Conservation (phyloP, 345 rosid species). For the Angophora floribunda region DNA sequence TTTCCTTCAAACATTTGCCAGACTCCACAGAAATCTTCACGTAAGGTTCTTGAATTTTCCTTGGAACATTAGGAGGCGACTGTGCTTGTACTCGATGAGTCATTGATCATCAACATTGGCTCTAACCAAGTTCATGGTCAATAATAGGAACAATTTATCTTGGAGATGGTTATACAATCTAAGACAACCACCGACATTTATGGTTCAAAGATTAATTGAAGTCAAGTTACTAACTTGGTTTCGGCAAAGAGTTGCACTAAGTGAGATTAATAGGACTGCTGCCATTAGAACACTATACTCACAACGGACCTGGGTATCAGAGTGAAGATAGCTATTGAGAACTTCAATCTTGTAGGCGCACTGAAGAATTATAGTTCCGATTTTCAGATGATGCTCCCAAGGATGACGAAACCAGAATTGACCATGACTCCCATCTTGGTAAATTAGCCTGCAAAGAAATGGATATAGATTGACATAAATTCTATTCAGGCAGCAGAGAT, state of each 20-base stretch:
- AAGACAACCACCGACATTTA: neutral
- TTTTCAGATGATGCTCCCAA: slow-evolving; percentile 27
- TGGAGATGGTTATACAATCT: neutral
- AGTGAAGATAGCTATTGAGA: slow-evolving; percentile 11
- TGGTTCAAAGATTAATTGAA: neutral
- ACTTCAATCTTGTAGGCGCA: slow-evolving; percentile 34
- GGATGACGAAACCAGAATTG: slow-evolving; percentile 32
- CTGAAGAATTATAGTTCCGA: slow-evolving; percentile 19
- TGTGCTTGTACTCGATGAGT: neutral
- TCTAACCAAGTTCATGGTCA: neutral
- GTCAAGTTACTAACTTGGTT: neutral
- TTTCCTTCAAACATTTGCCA: slow-evolving; percentile 26
- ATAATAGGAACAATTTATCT: neutral
- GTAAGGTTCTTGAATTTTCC: slow-evolving; percentile 14
- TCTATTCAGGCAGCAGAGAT: neutral
- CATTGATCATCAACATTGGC: neutral
- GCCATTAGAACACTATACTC: neutral
- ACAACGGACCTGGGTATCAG: neutral
- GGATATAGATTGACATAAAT: neutral
- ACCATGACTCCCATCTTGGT: slow-evolving; percentile 47
- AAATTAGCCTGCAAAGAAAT: slow-evolving; percentile 21
- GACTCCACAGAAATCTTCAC: slow-evolving; percentile 8
- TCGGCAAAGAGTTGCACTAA: neutral
- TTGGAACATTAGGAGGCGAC: slow-evolving; percentile 2
- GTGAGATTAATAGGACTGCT: neutral